Evolutionary conservation across 192 early-diverging fungal species (phyloP), one percentile per base, ranked within the genome.

Genomic region (Coemansia sp.): DNA sequence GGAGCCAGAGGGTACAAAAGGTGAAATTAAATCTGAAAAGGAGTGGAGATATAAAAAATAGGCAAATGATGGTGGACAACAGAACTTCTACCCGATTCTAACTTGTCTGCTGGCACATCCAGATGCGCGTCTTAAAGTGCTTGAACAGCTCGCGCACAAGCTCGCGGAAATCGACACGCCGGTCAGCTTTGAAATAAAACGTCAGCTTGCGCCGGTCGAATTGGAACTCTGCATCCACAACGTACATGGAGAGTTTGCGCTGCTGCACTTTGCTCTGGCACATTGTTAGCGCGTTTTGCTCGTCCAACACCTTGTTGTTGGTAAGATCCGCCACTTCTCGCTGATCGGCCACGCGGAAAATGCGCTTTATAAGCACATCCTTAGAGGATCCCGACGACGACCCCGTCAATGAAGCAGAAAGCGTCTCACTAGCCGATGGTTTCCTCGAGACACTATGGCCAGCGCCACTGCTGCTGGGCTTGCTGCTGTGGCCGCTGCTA

Each of bases 191-290:
- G 83, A 95, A 99, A 74, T 95, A 95, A 55, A 97, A 99, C 1
- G 95, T 97, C 49, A 99, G 83, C 86, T 99, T 99, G 66, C 93
- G 88, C 18, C 96, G 86, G 77, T 99, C 95, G 89, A 95, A 99
- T 80, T 99, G 97, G 64, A 93, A 99, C 81, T 99, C 97, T 21
- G 97, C 97, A 70, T 97, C 94, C 1, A 95, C 92, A 26, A 99
- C 90, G 62, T 92, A 87, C 97, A 99, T 99, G 18, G 93, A 91
- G 33, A 99, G 83, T 67, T 91, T 92, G 80, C 91, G 92, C 64
- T 94, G 90, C 58, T 89, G 83, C 52, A 94, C 95, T 75, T 95
- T 97, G 37, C 79, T 82, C 66, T 95, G 95, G 70, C 95, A 97
- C 25, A 94, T 85, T 30, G 81, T 79, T 75, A 93, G 84, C 7